These are phyloP conservation scores for Blastobotrys arbuscula DNA, from an alignment of 1,139 yeast genomes.

Conservation along the genomic window DNA sequence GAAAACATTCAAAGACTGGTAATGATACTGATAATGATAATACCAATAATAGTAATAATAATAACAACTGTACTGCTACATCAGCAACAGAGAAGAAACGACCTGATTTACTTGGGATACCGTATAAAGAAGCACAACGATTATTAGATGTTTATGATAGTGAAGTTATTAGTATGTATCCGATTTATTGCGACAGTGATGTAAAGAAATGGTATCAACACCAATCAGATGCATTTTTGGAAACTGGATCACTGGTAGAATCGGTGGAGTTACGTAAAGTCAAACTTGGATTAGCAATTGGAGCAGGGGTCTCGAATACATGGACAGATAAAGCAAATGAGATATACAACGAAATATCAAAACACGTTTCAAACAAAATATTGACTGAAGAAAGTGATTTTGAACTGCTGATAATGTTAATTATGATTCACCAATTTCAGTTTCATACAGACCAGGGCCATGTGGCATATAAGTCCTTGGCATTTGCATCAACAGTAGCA, in stretches of 20 bases:
- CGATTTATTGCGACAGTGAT: conserved; percentile 24
- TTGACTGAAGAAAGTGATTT: conserved; percentile 19
- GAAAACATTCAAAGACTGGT: conserved; percentile 4
- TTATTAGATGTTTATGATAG: conserved; percentile 22
- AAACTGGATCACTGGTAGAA: neutral
- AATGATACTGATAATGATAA: no score
- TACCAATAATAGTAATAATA: no score
- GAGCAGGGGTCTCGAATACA: conserved; percentile 19
- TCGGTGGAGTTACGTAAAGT: neutral
- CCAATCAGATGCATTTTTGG: conserved; percentile 8
- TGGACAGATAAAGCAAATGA: conserved; percentile 17
- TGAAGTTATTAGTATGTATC: conserved; percentile 27
- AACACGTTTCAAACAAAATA: conserved; percentile 15
- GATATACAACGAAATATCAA: conserved; percentile 19
- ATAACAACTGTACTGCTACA: no score
- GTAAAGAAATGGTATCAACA: conserved; percentile 19
- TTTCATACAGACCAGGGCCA: conserved; percentile 26
- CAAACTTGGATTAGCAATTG: conserved; percentile 21
- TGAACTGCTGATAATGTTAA: conserved; percentile 16
- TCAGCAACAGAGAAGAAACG: conserved; percentile 2
- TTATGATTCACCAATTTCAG: conserved; percentile 26
- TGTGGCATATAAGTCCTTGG: conserved; percentile 24
- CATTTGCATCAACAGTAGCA: conserved; percentile 23
- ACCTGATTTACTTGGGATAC: conserved; percentile 16
- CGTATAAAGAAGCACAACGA: conserved; percentile 16